Percentiles rank a stretch among this genome's conserved stretches.
Conservation (phyloP, 73 alveolate species). For the Uronychia binucleata region DNA sequence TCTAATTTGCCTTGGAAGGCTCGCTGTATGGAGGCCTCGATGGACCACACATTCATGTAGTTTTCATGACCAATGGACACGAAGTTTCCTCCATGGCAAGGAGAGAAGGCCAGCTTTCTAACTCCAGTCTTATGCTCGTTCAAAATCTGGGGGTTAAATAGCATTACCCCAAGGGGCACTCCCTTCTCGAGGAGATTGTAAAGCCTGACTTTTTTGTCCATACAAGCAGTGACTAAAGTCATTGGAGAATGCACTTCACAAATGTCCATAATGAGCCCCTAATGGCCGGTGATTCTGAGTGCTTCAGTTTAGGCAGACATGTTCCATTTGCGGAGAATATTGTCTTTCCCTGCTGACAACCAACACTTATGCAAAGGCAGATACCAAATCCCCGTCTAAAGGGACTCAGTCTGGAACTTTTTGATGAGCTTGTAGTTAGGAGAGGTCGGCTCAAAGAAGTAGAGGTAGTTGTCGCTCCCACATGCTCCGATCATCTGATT, state of each 20-base stretch:
- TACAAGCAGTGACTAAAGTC: slow-evolving; percentile 84
- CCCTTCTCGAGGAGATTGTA: slow-evolving; percentile 75
- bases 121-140: slow-evolving; percentile 86
- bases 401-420: not conserved
- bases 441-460: not conserved
- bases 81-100: slow-evolving; percentile 84
- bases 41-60: slow-evolving; percentile 84
- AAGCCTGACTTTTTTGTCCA: slow-evolving; percentile 83
- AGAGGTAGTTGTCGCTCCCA: not conserved
- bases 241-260: slow-evolving; percentile 78
- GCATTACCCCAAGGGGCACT: not conserved
- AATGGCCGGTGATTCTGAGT: not conserved
- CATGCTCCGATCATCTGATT: not conserved
- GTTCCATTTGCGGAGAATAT: slow-evolving; percentile 68
- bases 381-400: slow-evolving; percentile 82
- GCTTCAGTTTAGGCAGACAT: not conserved
- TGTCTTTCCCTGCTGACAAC: slow-evolving; percentile 86
- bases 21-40: slow-evolving; percentile 71
- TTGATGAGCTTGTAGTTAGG: not conserved
- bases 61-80: slow-evolving; percentile 94
- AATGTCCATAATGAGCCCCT: slow-evolving; percentile 71
- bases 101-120: slow-evolving; percentile 82
- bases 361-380: slow-evolving; percentile 78
- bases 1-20: slow-evolving; percentile 82
- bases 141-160: slow-evolving; percentile 58